phyloP scores from a whole-genome alignment of 371 early-diverging fungal genomes.

The Rhizomucor pusillus region DNA sequence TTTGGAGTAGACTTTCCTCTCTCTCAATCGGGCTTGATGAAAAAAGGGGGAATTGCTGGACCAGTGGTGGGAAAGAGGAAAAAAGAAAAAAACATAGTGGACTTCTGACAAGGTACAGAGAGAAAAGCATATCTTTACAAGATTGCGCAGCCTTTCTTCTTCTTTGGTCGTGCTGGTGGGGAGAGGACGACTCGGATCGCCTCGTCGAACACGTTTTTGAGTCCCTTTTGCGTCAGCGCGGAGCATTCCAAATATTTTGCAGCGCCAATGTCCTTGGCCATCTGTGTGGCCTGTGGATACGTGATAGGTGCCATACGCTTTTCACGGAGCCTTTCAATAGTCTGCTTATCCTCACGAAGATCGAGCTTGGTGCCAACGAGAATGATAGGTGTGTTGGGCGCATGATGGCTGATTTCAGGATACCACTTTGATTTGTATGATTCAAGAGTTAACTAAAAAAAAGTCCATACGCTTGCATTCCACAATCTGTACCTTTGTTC shows the following conservation, averaged over 20 bases:
- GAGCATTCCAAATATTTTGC: conserved; percentile 98
- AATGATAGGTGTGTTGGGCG: conserved; percentile 93
- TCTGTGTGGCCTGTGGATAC: conserved; percentile 84
- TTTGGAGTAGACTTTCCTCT: too few relatives aligned
- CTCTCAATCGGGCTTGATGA: too few relatives aligned
- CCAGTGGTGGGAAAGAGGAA: conserved; percentile 25
- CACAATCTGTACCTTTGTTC: conserved; percentile 58
- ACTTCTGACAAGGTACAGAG: neutral
- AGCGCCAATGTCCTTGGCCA: conserved; percentile 90
- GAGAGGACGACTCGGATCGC: conserved; percentile 95
- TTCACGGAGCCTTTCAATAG: conserved; percentile 81
- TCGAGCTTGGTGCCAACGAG: conserved; percentile 99
- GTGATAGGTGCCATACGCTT: conserved; percentile 91
- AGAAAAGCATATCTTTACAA: conserved; percentile 49
- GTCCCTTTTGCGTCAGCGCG: conserved; percentile 96
- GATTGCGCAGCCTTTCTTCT: conserved; percentile 66
- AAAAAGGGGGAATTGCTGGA: conserved; percentile 6
- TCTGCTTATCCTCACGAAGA: conserved; percentile 91
- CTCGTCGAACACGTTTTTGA: conserved; percentile 98
- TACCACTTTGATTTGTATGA: conserved; percentile 67
- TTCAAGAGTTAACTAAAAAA: neutral
- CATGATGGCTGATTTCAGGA: conserved; percentile 95
- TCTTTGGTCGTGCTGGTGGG: conserved; percentile 49
- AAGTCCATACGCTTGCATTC: neutral
- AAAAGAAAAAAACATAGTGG: conserved; percentile 1